A percentile compares a stretch with the other conserved stretches of the same genome.
These are phyloP conservation scores for Boletus smithii DNA, from an alignment of 1,284 basidiomycete species.

Conservation along the genomic window DNA sequence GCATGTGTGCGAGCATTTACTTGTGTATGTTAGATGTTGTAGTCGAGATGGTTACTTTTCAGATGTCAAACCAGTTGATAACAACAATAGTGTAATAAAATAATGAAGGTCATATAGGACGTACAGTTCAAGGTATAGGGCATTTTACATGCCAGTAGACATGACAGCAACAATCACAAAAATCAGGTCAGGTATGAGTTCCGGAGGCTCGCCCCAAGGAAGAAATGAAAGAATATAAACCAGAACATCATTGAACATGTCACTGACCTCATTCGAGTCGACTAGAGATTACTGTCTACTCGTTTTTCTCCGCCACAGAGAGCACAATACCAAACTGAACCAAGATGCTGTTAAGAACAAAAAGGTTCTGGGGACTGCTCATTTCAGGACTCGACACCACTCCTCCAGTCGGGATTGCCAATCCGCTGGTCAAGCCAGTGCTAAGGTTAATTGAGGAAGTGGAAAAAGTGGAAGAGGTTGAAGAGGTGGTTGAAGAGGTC, in stretches of 20 bases:
- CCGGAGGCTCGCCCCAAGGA: conserved; percentile 9
- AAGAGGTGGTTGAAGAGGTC: conserved; percentile 24
- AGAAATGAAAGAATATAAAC: neutral
- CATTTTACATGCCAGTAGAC: conserved; percentile 11
- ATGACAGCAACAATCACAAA: conserved; percentile 1
- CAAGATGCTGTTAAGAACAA: conserved; percentile 37
- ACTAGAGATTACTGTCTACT: conserved; percentile 2
- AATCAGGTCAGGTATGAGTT: conserved; percentile 1
- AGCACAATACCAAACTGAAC: conserved; percentile 38
- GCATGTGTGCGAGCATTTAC: neutral
- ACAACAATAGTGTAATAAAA: neutral
- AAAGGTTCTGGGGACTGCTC: conserved; percentile 34
- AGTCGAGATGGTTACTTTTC: neutral
- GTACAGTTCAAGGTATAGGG: conserved; percentile 23
- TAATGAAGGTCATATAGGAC: neutral
- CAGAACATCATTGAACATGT: neutral
- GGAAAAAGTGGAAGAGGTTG: conserved; percentile 13
- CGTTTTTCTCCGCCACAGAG: conserved; percentile 11
- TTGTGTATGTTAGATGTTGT: neutral
- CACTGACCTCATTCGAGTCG: neutral
- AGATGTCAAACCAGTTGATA: neutral
- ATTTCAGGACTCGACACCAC: conserved; percentile 14
- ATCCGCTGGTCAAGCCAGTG: conserved; percentile 23
- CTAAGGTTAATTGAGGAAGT: conserved; percentile 17
- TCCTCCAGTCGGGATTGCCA: conserved; percentile 34